Conservation (phyloP, 1,284 basidiomycete genomes). For the Chalciporus sp. region DNA sequence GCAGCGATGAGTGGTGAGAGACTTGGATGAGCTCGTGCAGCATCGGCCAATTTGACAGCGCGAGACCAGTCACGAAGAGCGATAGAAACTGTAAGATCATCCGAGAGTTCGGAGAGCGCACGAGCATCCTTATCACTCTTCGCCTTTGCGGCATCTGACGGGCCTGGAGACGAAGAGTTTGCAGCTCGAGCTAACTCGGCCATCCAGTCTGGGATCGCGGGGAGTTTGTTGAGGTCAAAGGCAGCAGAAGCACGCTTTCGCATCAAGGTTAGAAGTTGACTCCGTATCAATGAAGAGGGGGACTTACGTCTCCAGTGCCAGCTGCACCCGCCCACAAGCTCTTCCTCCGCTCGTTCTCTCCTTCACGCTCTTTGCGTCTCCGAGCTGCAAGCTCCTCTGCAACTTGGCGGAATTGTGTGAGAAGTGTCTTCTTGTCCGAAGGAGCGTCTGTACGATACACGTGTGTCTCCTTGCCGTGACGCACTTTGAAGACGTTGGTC, state of each 20-base stretch:
- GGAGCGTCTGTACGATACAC: constrained; percentile 86
- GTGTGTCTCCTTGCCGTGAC: constrained; percentile 90
- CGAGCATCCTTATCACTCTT: constrained; percentile 77
- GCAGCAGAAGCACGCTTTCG: constrained; percentile 39
- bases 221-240: constrained; percentile 40
- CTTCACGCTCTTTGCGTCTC: constrained; percentile 89
- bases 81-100: constrained; percentile 90
- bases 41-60: constrained; percentile 82
- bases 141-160: constrained; percentile 49
- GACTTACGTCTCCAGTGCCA: constrained; percentile 59
- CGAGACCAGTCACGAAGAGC: constrained; percentile 88
- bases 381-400: constrained; percentile 90
- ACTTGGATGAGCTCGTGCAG: constrained; percentile 70
- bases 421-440: constrained; percentile 84
- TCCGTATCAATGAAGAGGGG: constrained; percentile 17
- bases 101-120: constrained; percentile 89
- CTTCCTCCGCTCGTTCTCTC: constrained; percentile 85
- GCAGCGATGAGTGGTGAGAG: constrained; percentile 70
- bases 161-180: constrained; percentile 25
- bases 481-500: constrained; percentile 95
- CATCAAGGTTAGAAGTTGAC: constrained; percentile 15
- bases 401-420: constrained; percentile 87
- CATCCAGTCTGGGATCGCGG: constrained; percentile 71
- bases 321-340: constrained; percentile 70
- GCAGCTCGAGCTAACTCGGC: constrained; percentile 53